Conservation (phyloP, 108 stramenopile species). For the Nannochloropsis oceanica region DNA sequence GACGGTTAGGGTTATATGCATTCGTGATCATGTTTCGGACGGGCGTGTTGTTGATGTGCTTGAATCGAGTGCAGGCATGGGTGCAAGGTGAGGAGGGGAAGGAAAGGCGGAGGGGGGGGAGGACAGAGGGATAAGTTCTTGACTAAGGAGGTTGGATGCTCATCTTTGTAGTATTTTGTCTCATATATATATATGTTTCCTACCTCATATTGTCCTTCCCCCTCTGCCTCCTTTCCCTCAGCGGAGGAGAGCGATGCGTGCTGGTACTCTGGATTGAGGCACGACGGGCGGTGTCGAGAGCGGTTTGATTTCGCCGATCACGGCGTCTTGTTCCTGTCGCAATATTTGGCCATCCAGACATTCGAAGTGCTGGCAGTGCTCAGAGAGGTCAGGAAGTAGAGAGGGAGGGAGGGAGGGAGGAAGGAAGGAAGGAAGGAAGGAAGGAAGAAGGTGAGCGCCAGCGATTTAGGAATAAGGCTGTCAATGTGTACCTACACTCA, state of each 20-base stretch:
- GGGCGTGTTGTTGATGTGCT: not conserved
- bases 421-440: not conserved
- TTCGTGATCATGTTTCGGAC: not conserved
- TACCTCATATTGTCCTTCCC: not conserved
- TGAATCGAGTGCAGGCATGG: not conserved
- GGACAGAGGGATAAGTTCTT: not conserved
- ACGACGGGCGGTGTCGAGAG: slow-evolving; percentile 8
- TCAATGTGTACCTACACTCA: not conserved
- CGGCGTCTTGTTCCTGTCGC: slow-evolving; percentile 3
- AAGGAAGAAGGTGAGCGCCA: not conserved
- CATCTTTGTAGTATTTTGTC: too few species aligned
- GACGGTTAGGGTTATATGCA: slow-evolving; percentile 1
- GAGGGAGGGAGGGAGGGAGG: not conserved
- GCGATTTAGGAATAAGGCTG: not conserved
- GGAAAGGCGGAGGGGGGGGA: not conserved
- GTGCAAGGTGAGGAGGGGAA: not conserved
- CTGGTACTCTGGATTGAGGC: slow-evolving; percentile 14
- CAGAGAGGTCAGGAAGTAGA: not conserved
- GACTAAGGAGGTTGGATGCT: too few species aligned
- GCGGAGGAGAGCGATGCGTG: not conserved
- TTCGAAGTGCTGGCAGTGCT: not conserved
- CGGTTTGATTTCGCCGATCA: slow-evolving; percentile 23
- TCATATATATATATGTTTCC: too few species aligned
- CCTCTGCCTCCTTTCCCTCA: not conserved
- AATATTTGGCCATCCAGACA: slow-evolving; percentile 10